phyloP scores from a whole-genome alignment of 768 basidiomycete genomes.

The Leucocoprinus leucothites region DNA sequence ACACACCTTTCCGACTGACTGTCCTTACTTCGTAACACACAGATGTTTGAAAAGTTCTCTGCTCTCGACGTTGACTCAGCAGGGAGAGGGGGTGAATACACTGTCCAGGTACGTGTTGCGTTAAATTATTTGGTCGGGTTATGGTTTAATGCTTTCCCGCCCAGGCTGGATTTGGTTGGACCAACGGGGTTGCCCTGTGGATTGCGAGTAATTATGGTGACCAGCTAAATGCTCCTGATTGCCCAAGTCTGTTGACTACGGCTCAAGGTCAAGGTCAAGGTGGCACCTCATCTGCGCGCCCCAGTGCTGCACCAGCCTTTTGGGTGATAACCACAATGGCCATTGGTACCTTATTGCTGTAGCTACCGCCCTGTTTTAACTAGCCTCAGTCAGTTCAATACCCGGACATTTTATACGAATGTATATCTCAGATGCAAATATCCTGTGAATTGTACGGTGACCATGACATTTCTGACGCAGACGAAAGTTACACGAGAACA shows the following conservation, averaged over 20 bases:
- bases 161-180: slow-evolving; percentile 84
- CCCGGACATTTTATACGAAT: too few relatives aligned
- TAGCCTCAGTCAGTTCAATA: too few relatives aligned
- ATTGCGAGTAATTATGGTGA: slow-evolving; percentile 64
- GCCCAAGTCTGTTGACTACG: slow-evolving; percentile 45
- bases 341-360: neutral
- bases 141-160: neutral
- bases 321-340: neutral
- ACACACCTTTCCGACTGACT: neutral
- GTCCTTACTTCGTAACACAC: slow-evolving; percentile 9
- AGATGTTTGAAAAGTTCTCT: slow-evolving; percentile 94
- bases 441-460: too few relatives aligned
- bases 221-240: slow-evolving; percentile 56
- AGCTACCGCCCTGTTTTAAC: too few relatives aligned
- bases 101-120: slow-evolving; percentile 57
- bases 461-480: too few relatives aligned
- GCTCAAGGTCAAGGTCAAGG: neutral
- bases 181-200: slow-evolving; percentile 80
- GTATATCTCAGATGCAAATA: too few relatives aligned
- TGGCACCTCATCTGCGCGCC: neutral
- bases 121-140: too few relatives aligned
- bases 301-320: neutral
- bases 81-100: slow-evolving; percentile 84
- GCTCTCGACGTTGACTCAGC: slow-evolving; percentile 73
- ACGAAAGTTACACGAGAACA: too few relatives aligned